phyloP scores from a whole-genome alignment of 1,139 yeast species.

The Scheffersomyces segobiensis region DNA sequence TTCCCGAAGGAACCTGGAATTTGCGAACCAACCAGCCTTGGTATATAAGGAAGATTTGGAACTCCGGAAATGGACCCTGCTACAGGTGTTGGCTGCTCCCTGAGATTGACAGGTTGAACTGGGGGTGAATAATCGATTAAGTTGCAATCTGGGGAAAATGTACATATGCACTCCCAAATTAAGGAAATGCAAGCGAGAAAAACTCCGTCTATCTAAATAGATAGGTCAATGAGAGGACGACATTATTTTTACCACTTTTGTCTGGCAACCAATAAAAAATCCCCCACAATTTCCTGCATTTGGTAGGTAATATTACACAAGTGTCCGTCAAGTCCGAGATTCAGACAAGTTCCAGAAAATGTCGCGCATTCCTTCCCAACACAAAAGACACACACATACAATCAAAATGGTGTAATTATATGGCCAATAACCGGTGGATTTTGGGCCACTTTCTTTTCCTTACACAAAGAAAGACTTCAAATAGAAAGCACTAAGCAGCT shows the following conservation, averaged over 20 bases:
- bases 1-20: neutral
- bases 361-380: neutral
- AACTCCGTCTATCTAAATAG: neutral
- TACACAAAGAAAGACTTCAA: neutral
- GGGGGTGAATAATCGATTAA: neutral
- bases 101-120: neutral
- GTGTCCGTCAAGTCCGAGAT: constrained; percentile 1
- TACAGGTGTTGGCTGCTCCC: neutral
- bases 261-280: neutral
- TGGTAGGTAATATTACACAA: neutral
- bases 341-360: neutral
- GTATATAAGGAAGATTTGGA: neutral
- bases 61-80: neutral
- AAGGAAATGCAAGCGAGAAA: neutral
- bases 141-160: neutral
- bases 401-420: neutral
- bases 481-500: neutral
- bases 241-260: neutral
- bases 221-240: neutral
- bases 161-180: neutral
- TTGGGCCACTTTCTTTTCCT: neutral
- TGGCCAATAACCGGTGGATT: neutral
- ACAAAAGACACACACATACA: neutral
- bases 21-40: neutral
- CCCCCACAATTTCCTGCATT: neutral